Conservation (phyloP, 139 green algal genomes). For the Chlorella sp. region DNA sequence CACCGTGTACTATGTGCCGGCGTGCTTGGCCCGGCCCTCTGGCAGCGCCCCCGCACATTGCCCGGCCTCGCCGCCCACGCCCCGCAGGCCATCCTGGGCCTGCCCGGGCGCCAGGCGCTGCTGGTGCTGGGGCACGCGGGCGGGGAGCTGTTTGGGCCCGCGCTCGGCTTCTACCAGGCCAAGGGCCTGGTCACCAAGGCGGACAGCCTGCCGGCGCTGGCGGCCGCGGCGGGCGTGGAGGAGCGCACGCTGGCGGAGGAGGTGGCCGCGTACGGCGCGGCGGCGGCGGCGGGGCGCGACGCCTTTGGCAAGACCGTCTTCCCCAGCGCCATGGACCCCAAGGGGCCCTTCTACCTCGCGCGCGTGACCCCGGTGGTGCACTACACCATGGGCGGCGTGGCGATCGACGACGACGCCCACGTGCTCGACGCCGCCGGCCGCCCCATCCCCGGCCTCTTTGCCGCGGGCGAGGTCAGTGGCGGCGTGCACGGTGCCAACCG, state of each 20-base stretch:
- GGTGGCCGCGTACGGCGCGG: constrained; percentile 53
- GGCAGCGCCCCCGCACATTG: neutral
- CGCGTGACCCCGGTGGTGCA: constrained; percentile 76
- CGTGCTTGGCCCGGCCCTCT: too few species aligned
- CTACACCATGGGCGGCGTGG: constrained; percentile 76
- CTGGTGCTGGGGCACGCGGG: constrained; percentile 53
- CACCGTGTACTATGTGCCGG: neutral
- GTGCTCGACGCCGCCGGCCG: constrained; percentile 16
- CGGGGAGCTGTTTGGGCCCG: constrained; percentile 47
- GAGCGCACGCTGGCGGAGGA: constrained; percentile 31
- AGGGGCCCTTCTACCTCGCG: constrained; percentile 42
- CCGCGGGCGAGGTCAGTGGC: constrained; percentile 90
- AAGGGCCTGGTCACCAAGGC: constrained; percentile 62
- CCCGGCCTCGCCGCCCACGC: neutral
- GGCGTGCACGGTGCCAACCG: constrained; percentile 97
- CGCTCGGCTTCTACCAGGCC: constrained; percentile 67
- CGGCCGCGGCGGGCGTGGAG: constrained; percentile 31
- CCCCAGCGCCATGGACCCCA: constrained; percentile 33
- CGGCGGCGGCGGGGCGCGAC: constrained; percentile 29
- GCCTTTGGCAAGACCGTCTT: constrained; percentile 68
- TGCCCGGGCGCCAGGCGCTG: constrained; percentile 31
- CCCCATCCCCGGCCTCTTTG: constrained; percentile 88
- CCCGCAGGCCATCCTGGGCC: constrained; percentile 41
- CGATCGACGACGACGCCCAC: constrained; percentile 18
- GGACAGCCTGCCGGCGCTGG: constrained; percentile 32